A percentile compares a stretch with the other conserved stretches of the same genome.
Evolutionary conservation across 305 asterid genomes (phyloP).

Genomic region (Solanum aculeatissimum): DNA sequence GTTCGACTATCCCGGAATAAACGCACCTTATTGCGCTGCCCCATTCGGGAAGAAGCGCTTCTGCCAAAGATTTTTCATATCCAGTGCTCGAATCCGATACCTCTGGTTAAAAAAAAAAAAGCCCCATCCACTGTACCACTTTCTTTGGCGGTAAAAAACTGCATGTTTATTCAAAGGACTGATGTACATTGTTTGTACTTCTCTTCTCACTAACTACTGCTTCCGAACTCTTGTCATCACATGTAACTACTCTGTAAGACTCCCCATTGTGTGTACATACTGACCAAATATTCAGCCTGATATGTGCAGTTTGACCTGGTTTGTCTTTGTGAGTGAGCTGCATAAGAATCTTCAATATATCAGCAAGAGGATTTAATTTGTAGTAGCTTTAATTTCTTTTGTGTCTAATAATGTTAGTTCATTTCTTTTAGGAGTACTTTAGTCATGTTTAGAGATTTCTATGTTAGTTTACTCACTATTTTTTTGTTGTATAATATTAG

Average conservation of each 20-base stretch:
- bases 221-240: not conserved
- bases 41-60: too few relatives aligned
- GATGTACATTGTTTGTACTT: not conserved
- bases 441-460: not conserved
- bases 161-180: not conserved
- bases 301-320: not conserved
- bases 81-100: too few relatives aligned
- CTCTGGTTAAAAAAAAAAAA: too few relatives aligned
- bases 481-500: not conserved
- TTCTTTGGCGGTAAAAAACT: not conserved
- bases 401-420: not conserved
- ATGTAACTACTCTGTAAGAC: not conserved
- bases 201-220: not conserved
- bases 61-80: too few relatives aligned
- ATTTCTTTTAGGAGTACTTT: not conserved
- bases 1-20: too few relatives aligned
- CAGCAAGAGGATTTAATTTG: not conserved
- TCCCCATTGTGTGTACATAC: not conserved
- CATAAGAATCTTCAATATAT: not conserved
- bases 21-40: too few relatives aligned
- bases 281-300: not conserved
- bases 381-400: not conserved
- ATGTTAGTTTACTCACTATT: not conserved
- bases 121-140: too few relatives aligned
- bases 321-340: not conserved